A percentile compares a stretch with the other conserved stretches of the same genome.
Evolutionary conservation across 2,329 filamentous ascomycete genomes (phyloP).

Genomic region (Trichoderma citrinoviride): DNA sequence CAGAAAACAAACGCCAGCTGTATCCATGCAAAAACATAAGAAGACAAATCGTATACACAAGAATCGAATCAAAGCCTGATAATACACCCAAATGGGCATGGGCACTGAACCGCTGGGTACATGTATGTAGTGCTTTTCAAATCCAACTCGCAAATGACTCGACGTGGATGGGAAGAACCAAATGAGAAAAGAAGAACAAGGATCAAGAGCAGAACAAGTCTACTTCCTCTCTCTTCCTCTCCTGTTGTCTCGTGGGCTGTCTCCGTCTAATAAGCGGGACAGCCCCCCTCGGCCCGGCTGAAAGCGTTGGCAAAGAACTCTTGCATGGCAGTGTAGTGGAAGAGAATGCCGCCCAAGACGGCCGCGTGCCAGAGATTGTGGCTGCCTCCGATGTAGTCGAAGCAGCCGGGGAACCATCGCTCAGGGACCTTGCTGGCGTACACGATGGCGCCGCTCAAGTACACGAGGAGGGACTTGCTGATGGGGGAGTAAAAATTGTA

Average conservation of each 20-base stretch:
- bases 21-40: not conserved
- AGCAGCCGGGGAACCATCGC: conserved; percentile 86
- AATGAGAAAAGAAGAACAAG: not conserved
- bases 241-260: not conserved
- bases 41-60: conserved; percentile 2
- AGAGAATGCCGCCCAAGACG: conserved; percentile 92
- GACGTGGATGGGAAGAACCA: not conserved
- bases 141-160: not conserved
- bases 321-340: conserved; percentile 96
- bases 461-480: conserved; percentile 80
- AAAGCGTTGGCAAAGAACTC: conserved; percentile 84
- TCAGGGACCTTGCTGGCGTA: conserved; percentile 94
- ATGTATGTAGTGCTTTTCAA: not conserved
- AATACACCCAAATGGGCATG: not conserved
- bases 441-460: conserved; percentile 77
- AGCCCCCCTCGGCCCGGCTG: conserved; percentile 60
- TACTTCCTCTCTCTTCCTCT: not conserved
- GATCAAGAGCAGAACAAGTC: too few relatives aligned
- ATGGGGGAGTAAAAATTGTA: conserved; percentile 86
- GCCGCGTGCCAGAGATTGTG: conserved; percentile 98
- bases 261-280: conserved; percentile 47
- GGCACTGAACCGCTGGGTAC: conserved; percentile 11
- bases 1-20: not conserved
- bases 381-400: conserved; percentile 92
- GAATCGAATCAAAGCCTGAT: not conserved